Evolutionary conservation across 164 flowering plant genomes (phyloP).

Genomic region (Umbilicus rupestris): DNA sequence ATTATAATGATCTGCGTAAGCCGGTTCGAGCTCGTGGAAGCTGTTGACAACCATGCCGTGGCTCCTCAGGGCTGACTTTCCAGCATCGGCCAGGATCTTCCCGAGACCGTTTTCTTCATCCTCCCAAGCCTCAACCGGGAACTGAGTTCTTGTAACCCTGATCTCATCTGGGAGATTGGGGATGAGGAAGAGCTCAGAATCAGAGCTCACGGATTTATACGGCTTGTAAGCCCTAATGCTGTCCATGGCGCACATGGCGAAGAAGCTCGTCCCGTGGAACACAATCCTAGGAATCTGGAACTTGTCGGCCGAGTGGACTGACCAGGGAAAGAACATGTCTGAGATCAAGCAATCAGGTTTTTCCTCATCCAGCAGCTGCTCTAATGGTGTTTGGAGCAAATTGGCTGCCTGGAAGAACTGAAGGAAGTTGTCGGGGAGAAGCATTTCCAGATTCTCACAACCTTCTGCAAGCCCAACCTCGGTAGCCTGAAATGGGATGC

Average conservation of each 20-base stretch:
- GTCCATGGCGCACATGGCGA: constrained; percentile 23
- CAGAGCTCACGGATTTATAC: constrained; percentile 20
- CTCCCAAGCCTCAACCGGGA: neutral
- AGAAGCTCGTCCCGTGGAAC: constrained; percentile 38
- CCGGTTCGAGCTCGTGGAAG: constrained; percentile 41
- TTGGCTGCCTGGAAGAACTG: constrained; percentile 18
- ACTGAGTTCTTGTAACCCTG: constrained; percentile 11
- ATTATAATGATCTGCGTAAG: constrained; percentile 23
- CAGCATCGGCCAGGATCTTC: neutral
- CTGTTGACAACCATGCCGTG: constrained; percentile 39
- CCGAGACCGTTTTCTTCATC: constrained; percentile 1
- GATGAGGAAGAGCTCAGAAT: constrained; percentile 29
- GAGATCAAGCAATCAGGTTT: constrained; percentile 41
- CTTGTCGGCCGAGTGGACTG: constrained; percentile 24
- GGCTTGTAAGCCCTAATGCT: constrained; percentile 23
- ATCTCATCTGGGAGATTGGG: constrained; percentile 39
- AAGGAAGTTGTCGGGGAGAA: neutral
- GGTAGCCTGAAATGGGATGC: constrained; percentile 21
- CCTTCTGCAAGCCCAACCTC: constrained; percentile 35
- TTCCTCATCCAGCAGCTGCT: constrained; percentile 19
- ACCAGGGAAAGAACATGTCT: constrained; percentile 55
- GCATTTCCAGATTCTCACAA: constrained; percentile 18
- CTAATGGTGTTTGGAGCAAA: constrained; percentile 26
- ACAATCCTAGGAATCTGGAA: constrained; percentile 38
- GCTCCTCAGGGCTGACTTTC: constrained; percentile 21